Percentiles rank a stretch among this genome's conserved stretches.
Evolutionary conservation across 805 yeast species (phyloP).

Genomic region (Lipomyces sp.): DNA sequence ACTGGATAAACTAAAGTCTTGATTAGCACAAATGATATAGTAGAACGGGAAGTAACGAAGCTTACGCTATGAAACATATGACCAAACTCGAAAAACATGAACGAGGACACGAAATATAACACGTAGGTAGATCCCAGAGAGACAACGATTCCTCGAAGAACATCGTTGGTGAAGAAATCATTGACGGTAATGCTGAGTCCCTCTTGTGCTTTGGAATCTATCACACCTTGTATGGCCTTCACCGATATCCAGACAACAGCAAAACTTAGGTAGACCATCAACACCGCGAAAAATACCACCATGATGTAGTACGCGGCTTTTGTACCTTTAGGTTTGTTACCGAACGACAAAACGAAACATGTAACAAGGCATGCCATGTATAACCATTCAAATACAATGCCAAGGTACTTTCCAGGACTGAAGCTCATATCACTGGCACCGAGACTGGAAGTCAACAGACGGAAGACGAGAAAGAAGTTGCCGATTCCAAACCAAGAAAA

Average conservation of each 20-base stretch:
- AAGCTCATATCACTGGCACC: constrained; percentile 54
- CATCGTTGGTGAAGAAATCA: constrained; percentile 63
- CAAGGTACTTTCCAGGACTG: constrained; percentile 73
- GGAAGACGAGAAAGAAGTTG: constrained; percentile 85
- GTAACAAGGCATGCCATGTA: constrained; percentile 80
- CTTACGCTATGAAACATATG: constrained; percentile 78
- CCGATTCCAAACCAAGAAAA: constrained; percentile 94
- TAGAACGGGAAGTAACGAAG: neutral
- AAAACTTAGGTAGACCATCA: constrained; percentile 78
- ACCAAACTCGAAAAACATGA: constrained; percentile 86
- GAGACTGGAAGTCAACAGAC: constrained; percentile 80
- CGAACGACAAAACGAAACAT: constrained; percentile 87
- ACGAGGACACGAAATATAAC: constrained; percentile 76
- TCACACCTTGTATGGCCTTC: constrained; percentile 50
- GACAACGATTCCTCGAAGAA: constrained; percentile 85
- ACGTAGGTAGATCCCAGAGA: constrained; percentile 84
- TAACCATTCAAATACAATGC: constrained; percentile 82
- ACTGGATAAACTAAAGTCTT: constrained; percentile 63
- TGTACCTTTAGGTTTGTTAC: constrained; percentile 93
- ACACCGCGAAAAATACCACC: constrained; percentile 77
- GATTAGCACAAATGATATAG: neutral
- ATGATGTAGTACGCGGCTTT: constrained; percentile 74
- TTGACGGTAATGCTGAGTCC: constrained; percentile 59
- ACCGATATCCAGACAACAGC: constrained; percentile 83
- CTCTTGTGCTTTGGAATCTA: constrained; percentile 62